Conservation (phyloP, 768 basidiomycete species). For the Naganishia onofrii region DNA sequence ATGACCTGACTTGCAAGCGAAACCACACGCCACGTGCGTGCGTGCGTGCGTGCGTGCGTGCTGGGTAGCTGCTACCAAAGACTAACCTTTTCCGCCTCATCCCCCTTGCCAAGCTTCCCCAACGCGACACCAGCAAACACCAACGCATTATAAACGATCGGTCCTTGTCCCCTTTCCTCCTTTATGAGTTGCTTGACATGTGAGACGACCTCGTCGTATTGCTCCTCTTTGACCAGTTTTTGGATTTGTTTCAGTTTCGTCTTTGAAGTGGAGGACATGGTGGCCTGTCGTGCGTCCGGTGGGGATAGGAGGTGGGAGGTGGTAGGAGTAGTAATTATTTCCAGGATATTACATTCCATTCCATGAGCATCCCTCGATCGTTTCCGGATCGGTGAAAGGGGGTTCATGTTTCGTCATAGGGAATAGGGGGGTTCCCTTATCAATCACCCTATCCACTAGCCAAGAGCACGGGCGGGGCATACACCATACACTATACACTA, state of each 20-base stretch:
- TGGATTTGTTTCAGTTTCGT: constrained; percentile 74
- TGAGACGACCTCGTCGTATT: constrained; percentile 66
- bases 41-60: too few relatives aligned
- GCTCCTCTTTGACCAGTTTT: constrained; percentile 71
- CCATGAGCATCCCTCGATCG: too few relatives aligned
- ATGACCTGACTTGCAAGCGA: background rate
- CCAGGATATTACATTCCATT: too few relatives aligned
- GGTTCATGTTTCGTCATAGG: background rate
- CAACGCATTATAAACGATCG: constrained; percentile 69
- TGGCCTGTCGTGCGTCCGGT: too few relatives aligned
- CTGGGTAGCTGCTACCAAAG: too few relatives aligned
- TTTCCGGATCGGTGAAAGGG: too few relatives aligned
- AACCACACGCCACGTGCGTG: too few relatives aligned
- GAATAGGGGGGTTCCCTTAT: too few relatives aligned
- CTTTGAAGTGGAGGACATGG: constrained; percentile 54
- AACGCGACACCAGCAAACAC: constrained; percentile 80
- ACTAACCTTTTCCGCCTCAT: constrained; percentile 80
- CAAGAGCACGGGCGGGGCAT: background rate
- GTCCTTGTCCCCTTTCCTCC: constrained; percentile 64
- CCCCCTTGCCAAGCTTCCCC: constrained; percentile 68
- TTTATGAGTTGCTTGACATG: constrained; percentile 56
- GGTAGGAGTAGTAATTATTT: too few relatives aligned
- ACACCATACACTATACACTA: background rate
- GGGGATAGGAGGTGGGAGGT: too few relatives aligned
- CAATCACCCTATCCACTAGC: too few relatives aligned